Evolutionary conservation across 768 basidiomycete species (phyloP).

Genomic region (Tricholoma hemisulphureum): DNA sequence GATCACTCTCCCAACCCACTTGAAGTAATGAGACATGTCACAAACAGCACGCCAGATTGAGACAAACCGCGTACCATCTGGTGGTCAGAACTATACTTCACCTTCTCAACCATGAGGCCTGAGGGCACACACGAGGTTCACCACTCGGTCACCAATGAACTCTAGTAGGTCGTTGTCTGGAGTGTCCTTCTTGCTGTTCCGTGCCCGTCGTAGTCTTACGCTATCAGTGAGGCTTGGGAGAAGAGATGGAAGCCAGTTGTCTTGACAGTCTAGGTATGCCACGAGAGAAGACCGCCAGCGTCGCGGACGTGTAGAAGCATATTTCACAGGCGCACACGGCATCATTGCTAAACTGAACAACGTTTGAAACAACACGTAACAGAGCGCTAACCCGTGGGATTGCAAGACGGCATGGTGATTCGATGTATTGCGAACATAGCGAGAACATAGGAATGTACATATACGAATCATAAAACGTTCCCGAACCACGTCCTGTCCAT

Average conservation of each 20-base stretch:
- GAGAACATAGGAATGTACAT: neutral
- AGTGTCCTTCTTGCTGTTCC: constrained; percentile 24
- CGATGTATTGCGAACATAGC: neutral
- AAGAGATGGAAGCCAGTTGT: neutral
- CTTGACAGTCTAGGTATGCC: neutral
- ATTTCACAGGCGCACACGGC: too few relatives aligned
- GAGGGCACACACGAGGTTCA: constrained; percentile 29
- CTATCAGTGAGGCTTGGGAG: neutral
- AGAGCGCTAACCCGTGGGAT: too few relatives aligned
- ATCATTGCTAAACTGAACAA: too few relatives aligned
- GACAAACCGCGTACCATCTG: constrained; percentile 20
- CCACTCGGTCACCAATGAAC: constrained; percentile 32
- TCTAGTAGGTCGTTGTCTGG: constrained; percentile 30
- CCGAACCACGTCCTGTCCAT: constrained; percentile 9
- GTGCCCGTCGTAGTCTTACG: constrained; percentile 4
- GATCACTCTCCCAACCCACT: constrained; percentile 24
- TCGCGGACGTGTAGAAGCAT: neutral
- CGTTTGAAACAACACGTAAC: too few relatives aligned
- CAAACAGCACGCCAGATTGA: neutral
- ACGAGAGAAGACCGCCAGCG: neutral
- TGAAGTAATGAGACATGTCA: neutral
- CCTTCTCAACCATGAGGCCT: constrained; percentile 26
- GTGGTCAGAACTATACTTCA: constrained; percentile 26
- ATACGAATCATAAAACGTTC: too few relatives aligned
- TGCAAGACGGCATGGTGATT: neutral